Conservation (phyloP, 306 rosid genomes). For the Corylus heterophylla region DNA sequence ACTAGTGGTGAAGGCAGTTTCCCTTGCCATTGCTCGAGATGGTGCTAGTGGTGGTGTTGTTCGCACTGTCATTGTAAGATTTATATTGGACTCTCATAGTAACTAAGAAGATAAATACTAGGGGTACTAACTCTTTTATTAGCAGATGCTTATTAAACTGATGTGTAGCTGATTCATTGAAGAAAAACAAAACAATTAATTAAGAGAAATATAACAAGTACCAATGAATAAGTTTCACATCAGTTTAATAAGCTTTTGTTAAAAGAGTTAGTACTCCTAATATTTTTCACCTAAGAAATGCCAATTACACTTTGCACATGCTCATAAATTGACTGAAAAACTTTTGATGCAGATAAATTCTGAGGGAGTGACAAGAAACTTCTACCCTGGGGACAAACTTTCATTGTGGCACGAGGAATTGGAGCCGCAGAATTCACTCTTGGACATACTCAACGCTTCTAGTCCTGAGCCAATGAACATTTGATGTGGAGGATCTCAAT, state of each 20-base stretch:
- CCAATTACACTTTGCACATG: neutral
- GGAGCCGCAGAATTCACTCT: conserved; percentile 69
- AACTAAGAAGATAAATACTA: no score
- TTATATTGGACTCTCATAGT: neutral
- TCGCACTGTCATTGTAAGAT: conserved; percentile 85
- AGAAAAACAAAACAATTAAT: no score
- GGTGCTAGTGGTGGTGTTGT: conserved; percentile 99
- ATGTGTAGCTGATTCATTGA: no score
- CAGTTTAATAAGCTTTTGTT: no score
- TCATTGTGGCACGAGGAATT: conserved; percentile 94
- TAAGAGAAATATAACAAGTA: no score
- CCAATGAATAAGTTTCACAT: no score
- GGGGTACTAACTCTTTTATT: no score
- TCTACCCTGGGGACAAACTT: conserved; percentile 75
- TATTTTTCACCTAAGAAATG: neutral
- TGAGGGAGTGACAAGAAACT: conserved; percentile 90
- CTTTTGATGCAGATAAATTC: conserved; percentile 67
- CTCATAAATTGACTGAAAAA: conserved; percentile 1
- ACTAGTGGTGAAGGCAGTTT: conserved; percentile 89
- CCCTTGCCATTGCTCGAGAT: conserved; percentile 95
- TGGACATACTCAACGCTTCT: conserved; percentile 63
- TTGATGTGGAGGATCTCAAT: conserved; percentile 14
- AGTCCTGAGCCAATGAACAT: conserved; percentile 85
- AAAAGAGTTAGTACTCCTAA: no score
- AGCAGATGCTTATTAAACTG: no score